A percentile compares a stretch with the other conserved stretches of the same genome.
Conservation (phyloP, 768 basidiomycete species). For the Lyophyllum atratum region DNA sequence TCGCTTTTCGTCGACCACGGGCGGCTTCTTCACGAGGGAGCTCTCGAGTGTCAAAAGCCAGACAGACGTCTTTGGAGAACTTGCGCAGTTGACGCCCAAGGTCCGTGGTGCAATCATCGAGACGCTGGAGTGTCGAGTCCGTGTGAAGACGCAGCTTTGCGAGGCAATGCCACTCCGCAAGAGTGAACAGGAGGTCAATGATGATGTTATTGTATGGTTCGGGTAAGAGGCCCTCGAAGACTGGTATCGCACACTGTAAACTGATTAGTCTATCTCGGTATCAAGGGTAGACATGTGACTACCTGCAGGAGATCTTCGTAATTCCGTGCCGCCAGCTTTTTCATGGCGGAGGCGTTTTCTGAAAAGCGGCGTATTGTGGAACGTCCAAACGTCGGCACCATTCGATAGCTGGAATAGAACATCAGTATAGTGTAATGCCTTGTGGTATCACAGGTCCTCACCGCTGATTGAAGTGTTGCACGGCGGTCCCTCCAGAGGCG, state of each 20-base stretch:
- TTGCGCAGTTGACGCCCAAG: conserved; percentile 10
- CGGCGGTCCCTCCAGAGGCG: too few species aligned
- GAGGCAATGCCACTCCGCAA: conserved; percentile 25
- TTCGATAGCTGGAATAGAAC: conserved; percentile 8
- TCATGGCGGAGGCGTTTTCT: not conserved
- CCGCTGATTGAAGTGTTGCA: too few species aligned
- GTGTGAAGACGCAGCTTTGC: too few species aligned
- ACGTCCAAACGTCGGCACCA: conserved; percentile 7
- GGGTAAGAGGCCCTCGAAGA: conserved; percentile 11
- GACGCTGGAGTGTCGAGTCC: not conserved
- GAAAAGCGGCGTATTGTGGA: not conserved
- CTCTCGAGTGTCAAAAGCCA: conserved; percentile 5
- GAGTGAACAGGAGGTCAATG: conserved; percentile 15
- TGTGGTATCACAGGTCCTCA: too few species aligned
- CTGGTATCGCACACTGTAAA: conserved; percentile 10
- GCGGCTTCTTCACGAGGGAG: conserved; percentile 11
- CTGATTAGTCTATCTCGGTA: not conserved
- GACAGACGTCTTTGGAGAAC: conserved; percentile 10
- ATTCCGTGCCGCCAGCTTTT: not conserved
- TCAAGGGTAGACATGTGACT: not conserved
- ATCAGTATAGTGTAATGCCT: too few species aligned
- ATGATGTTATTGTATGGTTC: conserved; percentile 18
- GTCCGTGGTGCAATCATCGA: conserved; percentile 6
- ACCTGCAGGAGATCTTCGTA: conserved; percentile 29
- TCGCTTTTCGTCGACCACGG: not conserved